phyloP scores from a whole-genome alignment of 179 eudicot species.

The Corrigiola litoralis region DNA sequence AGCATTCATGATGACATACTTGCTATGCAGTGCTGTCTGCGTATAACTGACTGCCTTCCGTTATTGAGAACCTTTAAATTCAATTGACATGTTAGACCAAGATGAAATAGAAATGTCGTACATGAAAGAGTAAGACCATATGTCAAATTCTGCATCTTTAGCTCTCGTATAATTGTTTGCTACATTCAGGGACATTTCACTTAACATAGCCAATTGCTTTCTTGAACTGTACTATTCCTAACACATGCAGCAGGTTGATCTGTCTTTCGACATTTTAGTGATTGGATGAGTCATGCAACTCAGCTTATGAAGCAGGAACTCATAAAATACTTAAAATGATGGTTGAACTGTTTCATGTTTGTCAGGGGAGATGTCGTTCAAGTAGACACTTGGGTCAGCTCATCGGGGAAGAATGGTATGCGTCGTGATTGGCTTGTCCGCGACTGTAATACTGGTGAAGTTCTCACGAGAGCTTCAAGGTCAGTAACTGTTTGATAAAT shows the following conservation, averaged over 20 bases:
- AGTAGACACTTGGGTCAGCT: slow-evolving; percentile 93
- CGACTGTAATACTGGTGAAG: slow-evolving; percentile 74
- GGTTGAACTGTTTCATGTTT: background rate
- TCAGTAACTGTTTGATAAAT: slow-evolving; percentile 13
- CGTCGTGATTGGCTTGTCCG: slow-evolving; percentile 96
- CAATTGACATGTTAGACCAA: no score
- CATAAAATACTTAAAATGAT: background rate
- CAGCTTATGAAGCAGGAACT: background rate
- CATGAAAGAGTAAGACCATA: no score
- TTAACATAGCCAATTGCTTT: no score
- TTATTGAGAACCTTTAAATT: no score
- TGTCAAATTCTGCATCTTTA: no score
- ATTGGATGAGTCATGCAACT: background rate
- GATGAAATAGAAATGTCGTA: no score
- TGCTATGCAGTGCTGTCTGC: no score
- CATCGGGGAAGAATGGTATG: slow-evolving; percentile 94
- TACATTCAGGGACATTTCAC: no score
- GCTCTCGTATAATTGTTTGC: no score
- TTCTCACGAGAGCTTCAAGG: slow-evolving; percentile 91
- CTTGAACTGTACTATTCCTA: background rate
- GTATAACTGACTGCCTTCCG: no score
- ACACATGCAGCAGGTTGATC: background rate
- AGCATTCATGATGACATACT: no score
- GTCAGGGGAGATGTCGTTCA: slow-evolving; percentile 97
- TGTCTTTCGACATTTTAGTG: background rate